Conservation (phyloP, 371 early-diverging fungal genomes). For the Mucor sp. region DNA sequence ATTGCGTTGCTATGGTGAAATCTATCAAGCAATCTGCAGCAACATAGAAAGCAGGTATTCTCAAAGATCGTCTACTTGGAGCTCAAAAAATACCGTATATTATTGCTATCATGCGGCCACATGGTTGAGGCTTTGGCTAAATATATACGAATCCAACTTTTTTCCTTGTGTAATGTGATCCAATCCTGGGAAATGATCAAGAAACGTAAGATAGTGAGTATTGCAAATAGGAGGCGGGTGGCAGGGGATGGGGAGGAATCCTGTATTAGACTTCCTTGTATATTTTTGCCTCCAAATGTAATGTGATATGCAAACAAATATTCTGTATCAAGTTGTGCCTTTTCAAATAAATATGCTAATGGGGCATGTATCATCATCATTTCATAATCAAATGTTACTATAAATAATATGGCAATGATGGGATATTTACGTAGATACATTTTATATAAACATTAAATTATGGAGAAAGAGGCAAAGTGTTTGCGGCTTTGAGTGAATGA, state of each 20-base stretch:
- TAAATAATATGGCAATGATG: neutral
- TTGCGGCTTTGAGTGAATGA: neutral
- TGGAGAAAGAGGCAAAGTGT: neutral
- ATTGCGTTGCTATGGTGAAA: too few species aligned
- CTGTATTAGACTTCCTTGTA: too few species aligned
- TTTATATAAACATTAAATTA: neutral
- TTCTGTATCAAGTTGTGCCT: neutral
- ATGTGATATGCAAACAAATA: neutral
- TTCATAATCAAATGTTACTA: neutral
- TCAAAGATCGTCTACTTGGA: too few species aligned
- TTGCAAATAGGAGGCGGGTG: neutral
- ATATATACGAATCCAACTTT: neutral
- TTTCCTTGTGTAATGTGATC: conserved; percentile 1
- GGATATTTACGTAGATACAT: neutral
- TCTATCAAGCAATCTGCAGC: too few species aligned
- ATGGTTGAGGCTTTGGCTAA: too few species aligned
- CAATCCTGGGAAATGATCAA: neutral
- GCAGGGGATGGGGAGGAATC: neutral
- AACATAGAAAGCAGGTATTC: too few species aligned
- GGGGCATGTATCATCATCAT: neutral
- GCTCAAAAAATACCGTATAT: too few species aligned
- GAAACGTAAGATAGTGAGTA: neutral
- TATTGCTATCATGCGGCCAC: too few species aligned
- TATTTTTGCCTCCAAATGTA: neutral
- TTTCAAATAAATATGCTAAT: neutral